Evolutionary conservation across 345 rosid species (phyloP), one percentile per base, ranked within the genome.

Genomic region (Linum trigynum): DNA sequence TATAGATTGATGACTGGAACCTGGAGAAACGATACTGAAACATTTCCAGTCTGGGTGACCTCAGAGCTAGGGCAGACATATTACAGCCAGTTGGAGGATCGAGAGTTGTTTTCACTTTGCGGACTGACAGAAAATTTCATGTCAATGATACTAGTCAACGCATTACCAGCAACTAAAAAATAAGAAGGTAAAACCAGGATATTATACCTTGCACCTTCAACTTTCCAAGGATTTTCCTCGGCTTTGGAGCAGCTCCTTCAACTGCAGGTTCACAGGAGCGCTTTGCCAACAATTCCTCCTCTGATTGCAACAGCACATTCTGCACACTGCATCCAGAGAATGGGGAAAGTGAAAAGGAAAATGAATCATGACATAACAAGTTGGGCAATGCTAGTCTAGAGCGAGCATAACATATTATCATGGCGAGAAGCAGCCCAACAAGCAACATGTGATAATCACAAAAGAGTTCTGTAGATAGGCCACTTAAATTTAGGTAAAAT

Each of bases 141-240:
- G 62, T 17, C 2, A 5, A 41, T 62, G 64, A 39, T 62, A 37
- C 32, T 63, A 11, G 16, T 39, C 67, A 12, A 57, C 41, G 55
- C 41, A 35, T 72, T 48, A 63, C 42, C 67, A 72, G 57, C 48
- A 72, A 67, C 55, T 72, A 71, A 15, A 38, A 62, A 39, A 3
- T 62, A 39, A 15, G 23, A 23, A 39, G 40, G n/a, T 12, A 62
- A 8, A n/a, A n/a, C 9, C 1, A 62, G 3, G 43, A 36, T 40
- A 17, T 37, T 50, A 55, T 76, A 90, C 99, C 99, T 90, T 94
- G 96, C 71, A 94, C 97, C 80, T 77, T 90, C 89, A 94, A 85
- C 83, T 90, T 90, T 77, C 99, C 99, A 61, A 83, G 72, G 64
- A 76, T 77, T 81, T 85, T 90, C 79, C 86, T 88, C 35, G 89